Base-by-base conservation (phyloP, 2,329 filamentous ascomycete species). In the Diaporthe ilicicola region DNA sequence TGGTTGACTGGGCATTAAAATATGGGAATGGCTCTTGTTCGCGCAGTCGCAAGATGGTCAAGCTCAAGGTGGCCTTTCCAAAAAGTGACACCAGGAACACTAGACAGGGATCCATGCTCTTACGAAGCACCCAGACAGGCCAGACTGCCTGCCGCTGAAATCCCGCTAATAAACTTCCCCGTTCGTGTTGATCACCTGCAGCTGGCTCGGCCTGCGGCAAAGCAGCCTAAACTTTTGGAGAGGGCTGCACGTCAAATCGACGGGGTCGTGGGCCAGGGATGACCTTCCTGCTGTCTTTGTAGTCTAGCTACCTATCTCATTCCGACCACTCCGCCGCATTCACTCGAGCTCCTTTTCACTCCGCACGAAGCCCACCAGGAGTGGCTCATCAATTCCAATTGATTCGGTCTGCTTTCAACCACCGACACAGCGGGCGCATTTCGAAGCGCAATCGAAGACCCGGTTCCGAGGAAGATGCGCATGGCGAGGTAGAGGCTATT, bases 11-110 rank as follows among this genome's bases (percentile, higher is more conserved):
- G 54, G 66, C 59, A 59, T 55, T 39, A 59, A 37, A 64, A 13
- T 50, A 19, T 15, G 59, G 59, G 59, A 64, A 50, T 12, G 2
- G 42, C 13, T n/a, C 29, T 51, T 42, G 12, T 24, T 42, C 32
- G 22, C 34, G n/a, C 37, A 53, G 39, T 39, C 22, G 24, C 39
- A 27, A 17, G 22, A 46, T 59, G 65, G 53, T 68, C 53, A 68
- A 68, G 66, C 66, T 68, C 66, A 55, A 68, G 66, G 66, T 68
- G 66, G 66, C 66, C 66, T 68, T 68, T 68, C 66, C 66, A 51
- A 51, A 68, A 68, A 59, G 66, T 59, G 55, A 68, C 66, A 48
- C 53, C 66, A 68, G 66, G 66, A 39, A 59, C 66, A 56, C 66
- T 68, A 68, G 46, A 59, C 66, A 59, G 53, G 66, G 66, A 68